Evolutionary conservation across 495 filamentous ascomycete genomes (phyloP).

Genomic region (Talaromyces borbonicus): DNA sequence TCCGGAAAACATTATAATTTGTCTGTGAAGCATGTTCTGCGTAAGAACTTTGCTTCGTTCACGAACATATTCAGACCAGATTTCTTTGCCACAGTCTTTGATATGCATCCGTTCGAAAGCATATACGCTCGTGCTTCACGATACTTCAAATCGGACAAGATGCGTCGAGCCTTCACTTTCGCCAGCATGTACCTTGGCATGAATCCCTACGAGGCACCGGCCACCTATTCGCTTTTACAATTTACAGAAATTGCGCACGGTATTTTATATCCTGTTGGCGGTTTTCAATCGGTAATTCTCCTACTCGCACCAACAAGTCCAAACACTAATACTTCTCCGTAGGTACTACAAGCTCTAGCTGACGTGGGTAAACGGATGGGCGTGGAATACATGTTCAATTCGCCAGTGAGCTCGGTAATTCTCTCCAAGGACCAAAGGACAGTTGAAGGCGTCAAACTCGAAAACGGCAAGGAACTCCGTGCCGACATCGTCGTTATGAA

Average conservation of each 20-base stretch:
- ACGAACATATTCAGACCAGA: slow-evolving; percentile 39
- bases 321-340: background rate
- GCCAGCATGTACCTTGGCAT: slow-evolving; percentile 74
- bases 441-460: slow-evolving; percentile 45
- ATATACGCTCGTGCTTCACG: slow-evolving; percentile 47
- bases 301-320: background rate
- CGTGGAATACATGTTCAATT: background rate
- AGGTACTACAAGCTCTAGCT: background rate
- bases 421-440: slow-evolving; percentile 28
- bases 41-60: slow-evolving; percentile 49
- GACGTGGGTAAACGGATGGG: background rate
- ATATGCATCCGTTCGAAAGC: slow-evolving; percentile 54
- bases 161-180: slow-evolving; percentile 60
- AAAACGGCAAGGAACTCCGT: slow-evolving; percentile 37
- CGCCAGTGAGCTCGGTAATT: slow-evolving; percentile 18
- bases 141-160: slow-evolving; percentile 57
- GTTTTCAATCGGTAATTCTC: background rate
- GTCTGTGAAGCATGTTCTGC: slow-evolving; percentile 48
- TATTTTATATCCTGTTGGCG: background rate
- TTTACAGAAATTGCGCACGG: slow-evolving; percentile 53
- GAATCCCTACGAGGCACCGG: slow-evolving; percentile 62
- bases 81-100: slow-evolving; percentile 42
- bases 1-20: slow-evolving; percentile 56
- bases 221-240: slow-evolving; percentile 60
- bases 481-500: slow-evolving; percentile 58